Percentiles rank a stretch among this genome's conserved stretches.
Conservation (phyloP, 345 rosid genomes). For the Dovyalis caffra region DNA sequence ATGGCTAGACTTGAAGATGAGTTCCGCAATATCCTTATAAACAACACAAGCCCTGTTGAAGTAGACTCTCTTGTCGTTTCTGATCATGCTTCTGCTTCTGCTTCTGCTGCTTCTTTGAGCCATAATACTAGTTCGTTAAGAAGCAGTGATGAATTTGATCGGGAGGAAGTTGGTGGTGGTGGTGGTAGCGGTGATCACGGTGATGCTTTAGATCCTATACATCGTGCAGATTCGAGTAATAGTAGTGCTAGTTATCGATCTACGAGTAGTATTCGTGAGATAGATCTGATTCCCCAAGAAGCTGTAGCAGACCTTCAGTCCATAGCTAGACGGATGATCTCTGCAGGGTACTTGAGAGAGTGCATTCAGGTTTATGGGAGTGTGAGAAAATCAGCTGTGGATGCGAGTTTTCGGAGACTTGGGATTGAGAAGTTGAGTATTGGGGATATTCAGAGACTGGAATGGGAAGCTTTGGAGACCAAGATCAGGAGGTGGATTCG, state of each 20-base stretch:
- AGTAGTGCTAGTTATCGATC: conserved; percentile 52
- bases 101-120: background rate
- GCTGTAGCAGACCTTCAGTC: conserved; percentile 66
- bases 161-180: background rate
- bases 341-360: conserved; percentile 74
- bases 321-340: conserved; percentile 75
- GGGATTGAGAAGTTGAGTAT: conserved; percentile 89
- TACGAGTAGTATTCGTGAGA: conserved; percentile 79
- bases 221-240: conserved; percentile 11
- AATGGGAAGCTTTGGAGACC: conserved; percentile 77
- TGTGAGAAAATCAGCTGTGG: conserved; percentile 81
- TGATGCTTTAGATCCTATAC: conserved; percentile 25
- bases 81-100: conserved; percentile 33
- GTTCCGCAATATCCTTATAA: conserved; percentile 75
- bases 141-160: conserved; percentile 3
- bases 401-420: conserved; percentile 58
- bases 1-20: conserved; percentile 98
- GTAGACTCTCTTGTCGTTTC: conserved; percentile 40
- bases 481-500: conserved; percentile 90
- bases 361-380: conserved; percentile 93
- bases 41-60: conserved; percentile 61
- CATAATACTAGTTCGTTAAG: conserved; percentile 14
- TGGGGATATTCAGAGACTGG: conserved; percentile 88
- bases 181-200: background rate
- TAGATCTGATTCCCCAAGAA: conserved; percentile 72